phyloP scores from a whole-genome alignment of 495 filamentous ascomycete genomes.

The Aspergillus sparsus region DNA sequence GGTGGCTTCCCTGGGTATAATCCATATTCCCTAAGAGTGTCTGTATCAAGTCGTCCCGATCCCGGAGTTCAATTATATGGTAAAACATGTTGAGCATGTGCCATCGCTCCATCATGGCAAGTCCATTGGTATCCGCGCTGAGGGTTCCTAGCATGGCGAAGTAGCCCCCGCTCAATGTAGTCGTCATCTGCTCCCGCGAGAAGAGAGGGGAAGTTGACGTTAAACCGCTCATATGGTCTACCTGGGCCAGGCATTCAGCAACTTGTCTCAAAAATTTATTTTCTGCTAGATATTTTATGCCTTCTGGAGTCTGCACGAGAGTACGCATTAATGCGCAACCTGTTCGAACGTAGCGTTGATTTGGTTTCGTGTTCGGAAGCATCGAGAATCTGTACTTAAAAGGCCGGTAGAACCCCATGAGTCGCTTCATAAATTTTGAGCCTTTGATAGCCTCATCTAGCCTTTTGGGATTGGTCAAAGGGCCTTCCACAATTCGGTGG shows the following conservation, averaged over 20 bases:
- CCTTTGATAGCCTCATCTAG: constrained; percentile 93
- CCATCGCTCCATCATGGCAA: constrained; percentile 93
- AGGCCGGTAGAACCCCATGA: constrained; percentile 91
- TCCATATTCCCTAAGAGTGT: constrained; percentile 87
- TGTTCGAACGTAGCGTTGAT: constrained; percentile 89
- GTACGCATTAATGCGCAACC: constrained; percentile 86
- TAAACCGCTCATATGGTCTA: constrained; percentile 87
- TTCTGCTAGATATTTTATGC: constrained; percentile 79
- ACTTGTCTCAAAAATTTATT: constrained; percentile 92
- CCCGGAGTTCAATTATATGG: constrained; percentile 87
- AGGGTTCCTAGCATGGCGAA: constrained; percentile 88
- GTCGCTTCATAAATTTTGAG: constrained; percentile 91
- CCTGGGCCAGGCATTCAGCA: constrained; percentile 91
- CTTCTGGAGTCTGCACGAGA: constrained; percentile 80
- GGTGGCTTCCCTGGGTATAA: constrained; percentile 84
- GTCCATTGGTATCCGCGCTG: constrained; percentile 75
- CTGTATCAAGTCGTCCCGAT: constrained; percentile 87
- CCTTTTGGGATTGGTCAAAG: constrained; percentile 85
- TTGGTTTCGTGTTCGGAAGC: constrained; percentile 80
- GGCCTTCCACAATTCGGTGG: constrained; percentile 87
- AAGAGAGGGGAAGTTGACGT: constrained; percentile 88
- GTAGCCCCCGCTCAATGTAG: constrained; percentile 86
- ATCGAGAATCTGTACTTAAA: constrained; percentile 96
- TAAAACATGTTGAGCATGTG: constrained; percentile 99
- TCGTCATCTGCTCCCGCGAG: constrained; percentile 74